A percentile compares a stretch with the other conserved stretches of the same genome.
phyloP scores from a whole-genome alignment of 225 moss, liverwort and hornwort species.

The Physcomitrium patens region DNA sequence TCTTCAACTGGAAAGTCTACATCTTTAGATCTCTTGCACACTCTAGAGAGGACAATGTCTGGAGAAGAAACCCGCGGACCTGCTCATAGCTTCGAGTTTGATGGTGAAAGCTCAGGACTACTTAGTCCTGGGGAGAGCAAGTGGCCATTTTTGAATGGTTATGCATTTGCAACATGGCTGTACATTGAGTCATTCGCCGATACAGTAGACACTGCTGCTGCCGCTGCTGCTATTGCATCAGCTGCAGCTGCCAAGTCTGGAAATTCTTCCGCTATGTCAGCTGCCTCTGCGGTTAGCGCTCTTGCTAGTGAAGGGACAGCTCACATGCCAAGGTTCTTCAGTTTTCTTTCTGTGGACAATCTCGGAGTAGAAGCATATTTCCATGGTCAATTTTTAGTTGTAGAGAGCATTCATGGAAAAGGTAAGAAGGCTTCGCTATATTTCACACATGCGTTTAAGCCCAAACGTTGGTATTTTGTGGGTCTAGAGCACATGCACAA shows the following conservation, averaged over 20 bases:
- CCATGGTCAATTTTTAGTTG: constrained; percentile 91
- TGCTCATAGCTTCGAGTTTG: constrained; percentile 80
- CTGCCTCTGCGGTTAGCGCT: constrained; percentile 90
- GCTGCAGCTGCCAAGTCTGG: constrained; percentile 90
- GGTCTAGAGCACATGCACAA: constrained; percentile 90
- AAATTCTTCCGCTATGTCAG: constrained; percentile 91
- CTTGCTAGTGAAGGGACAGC: constrained; percentile 95
- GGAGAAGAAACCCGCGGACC: constrained; percentile 93
- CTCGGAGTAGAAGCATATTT: constrained; percentile 92
- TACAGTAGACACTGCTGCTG: constrained; percentile 86
- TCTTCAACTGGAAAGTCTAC: constrained; percentile 64
- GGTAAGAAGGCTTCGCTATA: constrained; percentile 89
- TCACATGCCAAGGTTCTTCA: constrained; percentile 93
- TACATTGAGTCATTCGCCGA: constrained; percentile 94
- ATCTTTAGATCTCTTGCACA: constrained; percentile 59
- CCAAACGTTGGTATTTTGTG: constrained; percentile 88
- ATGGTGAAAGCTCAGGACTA: constrained; percentile 91
- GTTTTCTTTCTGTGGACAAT: constrained; percentile 92
- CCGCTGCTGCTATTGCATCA: constrained; percentile 90
- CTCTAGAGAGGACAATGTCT: constrained; percentile 75
- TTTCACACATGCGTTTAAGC: constrained; percentile 87
- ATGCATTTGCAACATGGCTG: constrained; percentile 92
- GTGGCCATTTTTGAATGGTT: constrained; percentile 89
- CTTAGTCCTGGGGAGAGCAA: constrained; percentile 90
- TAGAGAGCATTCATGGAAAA: constrained; percentile 82